Conservation (phyloP, 768 basidiomycete genomes). For the Coprinopsis strossmayeri region DNA sequence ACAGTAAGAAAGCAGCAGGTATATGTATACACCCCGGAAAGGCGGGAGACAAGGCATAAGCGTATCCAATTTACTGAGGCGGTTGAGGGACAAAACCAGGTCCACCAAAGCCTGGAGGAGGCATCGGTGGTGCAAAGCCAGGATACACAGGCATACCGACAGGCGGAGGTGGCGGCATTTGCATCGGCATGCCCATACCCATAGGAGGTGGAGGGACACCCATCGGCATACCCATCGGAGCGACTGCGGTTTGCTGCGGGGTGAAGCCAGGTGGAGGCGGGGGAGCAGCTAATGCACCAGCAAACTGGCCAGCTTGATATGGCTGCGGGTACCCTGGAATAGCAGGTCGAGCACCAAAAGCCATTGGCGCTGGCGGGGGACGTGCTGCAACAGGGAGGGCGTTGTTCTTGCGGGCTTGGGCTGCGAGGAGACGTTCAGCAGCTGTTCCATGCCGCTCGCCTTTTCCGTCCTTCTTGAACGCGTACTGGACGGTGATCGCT, state of each 20-base stretch:
- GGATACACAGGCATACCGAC: slow-evolving; percentile 23
- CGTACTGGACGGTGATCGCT: slow-evolving; percentile 94
- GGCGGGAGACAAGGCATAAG: too few relatives aligned
- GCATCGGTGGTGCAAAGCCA: slow-evolving; percentile 39
- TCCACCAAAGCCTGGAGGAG: slow-evolving; percentile 57
- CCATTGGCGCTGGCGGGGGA: slow-evolving; percentile 70
- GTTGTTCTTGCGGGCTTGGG: slow-evolving; percentile 94
- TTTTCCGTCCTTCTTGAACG: slow-evolving; percentile 99
- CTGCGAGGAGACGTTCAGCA: slow-evolving; percentile 93
- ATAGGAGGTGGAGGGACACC: slow-evolving; percentile 23
- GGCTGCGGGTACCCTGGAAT: slow-evolving; percentile 69
- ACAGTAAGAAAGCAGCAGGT: too few relatives aligned
- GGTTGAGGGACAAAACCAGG: slow-evolving; percentile 35
- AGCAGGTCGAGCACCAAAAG: slow-evolving; percentile 60
- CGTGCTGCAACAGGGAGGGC: slow-evolving; percentile 74
- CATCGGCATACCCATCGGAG: slow-evolving; percentile 16
- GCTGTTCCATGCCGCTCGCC: slow-evolving; percentile 96
- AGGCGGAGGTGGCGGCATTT: slow-evolving; percentile 18
- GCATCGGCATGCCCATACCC: slow-evolving; percentile 4
- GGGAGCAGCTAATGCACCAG: slow-evolving; percentile 71
- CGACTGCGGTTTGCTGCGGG: slow-evolving; percentile 62
- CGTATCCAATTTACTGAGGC: slow-evolving; percentile 23
- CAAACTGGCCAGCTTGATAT: slow-evolving; percentile 84
- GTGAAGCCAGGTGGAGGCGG: slow-evolving; percentile 79
- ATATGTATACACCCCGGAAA: too few relatives aligned